Base-by-base conservation (phyloP, 192 early-diverging fungal species). In the Cetraspora pellucida region DNA sequence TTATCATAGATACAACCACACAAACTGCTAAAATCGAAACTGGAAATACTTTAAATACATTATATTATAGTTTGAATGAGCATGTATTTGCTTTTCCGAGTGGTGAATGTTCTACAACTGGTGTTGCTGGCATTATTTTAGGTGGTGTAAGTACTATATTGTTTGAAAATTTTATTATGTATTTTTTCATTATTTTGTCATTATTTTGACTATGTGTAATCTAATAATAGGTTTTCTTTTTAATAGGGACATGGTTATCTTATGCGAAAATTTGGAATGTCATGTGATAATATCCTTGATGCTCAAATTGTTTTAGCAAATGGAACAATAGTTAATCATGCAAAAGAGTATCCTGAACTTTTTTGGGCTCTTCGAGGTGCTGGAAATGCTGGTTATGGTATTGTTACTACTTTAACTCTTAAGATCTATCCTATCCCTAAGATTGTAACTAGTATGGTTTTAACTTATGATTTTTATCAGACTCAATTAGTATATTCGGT, bases 351-450 rank as follows among this genome's bases (percentile, higher is more conserved):
- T 65, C n/a, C 71, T 1, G 88, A 91, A 70, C 66, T 91, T n/a
- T 91, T 86, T 45, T 91, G 82, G 81, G 90, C 87, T 0, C n/a
- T 90, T 13, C 55, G 87, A 27, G 89, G 89, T 14, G 90, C 82
- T 28, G 88, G 89, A 37, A 37, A 37, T 37, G 37, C 37, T 37
- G 37, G 37, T 37, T 37, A 37, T 37, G 37, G 37, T 37, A 37
- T 37, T 37, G 1, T 37, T 37, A 37, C 37, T 37, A 6, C 37
- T 37, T 37, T 37, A 37, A 37, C 37, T 37, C 37, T 37, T 37
- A 37, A 1, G 37, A 37, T 37, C 37, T 37, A 37, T 37, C 37
- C 37, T 37, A 37, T 37, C 7, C 37, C 3, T 2, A 37, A 37
- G 7, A 37, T 37, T 7, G 37, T 37, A 37, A 37, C 37, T 37